Percentiles rank a stretch among this genome's conserved stretches.
Conservation (phyloP, 2,329 filamentous ascomycete genomes). For the Dothideomycetes sp. region DNA sequence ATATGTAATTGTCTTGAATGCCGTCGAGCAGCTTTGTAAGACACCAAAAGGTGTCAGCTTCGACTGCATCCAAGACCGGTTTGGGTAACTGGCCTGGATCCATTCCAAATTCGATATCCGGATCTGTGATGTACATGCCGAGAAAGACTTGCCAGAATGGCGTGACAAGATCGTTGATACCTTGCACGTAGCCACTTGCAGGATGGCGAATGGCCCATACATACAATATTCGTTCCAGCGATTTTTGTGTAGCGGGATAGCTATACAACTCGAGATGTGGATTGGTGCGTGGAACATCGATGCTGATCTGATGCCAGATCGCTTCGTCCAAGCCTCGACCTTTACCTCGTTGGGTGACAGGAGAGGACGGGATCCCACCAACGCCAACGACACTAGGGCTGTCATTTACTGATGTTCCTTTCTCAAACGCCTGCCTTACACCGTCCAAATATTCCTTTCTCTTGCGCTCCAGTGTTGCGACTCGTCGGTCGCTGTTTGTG, state of each 20-base stretch:
- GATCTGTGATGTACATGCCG: constrained; percentile 87
- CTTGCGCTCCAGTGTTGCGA: constrained; percentile 84
- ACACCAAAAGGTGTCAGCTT: constrained; percentile 98
- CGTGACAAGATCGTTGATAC: constrained; percentile 95
- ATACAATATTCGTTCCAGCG: constrained; percentile 88
- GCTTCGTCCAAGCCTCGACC: constrained; percentile 82
- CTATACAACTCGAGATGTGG: constrained; percentile 91
- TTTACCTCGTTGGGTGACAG: constrained; percentile 44
- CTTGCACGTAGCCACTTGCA: constrained; percentile 94
- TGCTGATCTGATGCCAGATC: constrained; percentile 99
- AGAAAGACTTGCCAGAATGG: constrained; percentile 98
- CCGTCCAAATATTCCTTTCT: constrained; percentile 94
- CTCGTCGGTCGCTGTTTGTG: constrained; percentile 87
- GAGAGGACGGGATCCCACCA: constrained; percentile 35
- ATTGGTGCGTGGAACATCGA: constrained; percentile 92
- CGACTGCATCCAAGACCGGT: constrained; percentile 86
- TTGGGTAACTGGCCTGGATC: constrained; percentile 89
- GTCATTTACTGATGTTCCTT: constrained; percentile 36
- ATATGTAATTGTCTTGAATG: constrained; percentile 98
- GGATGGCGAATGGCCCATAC: constrained; percentile 97
- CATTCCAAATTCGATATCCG: constrained; percentile 88
- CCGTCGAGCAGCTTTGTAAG: constrained; percentile 95
- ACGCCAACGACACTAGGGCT: constrained; percentile 44
- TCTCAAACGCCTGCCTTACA: constrained; percentile 59
- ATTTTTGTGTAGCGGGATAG: constrained; percentile 92